Evolutionary conservation across 2,329 filamentous ascomycete species (phyloP), one percentile per base, ranked within the genome.

Genomic region (Pezicula neosporulosa): DNA sequence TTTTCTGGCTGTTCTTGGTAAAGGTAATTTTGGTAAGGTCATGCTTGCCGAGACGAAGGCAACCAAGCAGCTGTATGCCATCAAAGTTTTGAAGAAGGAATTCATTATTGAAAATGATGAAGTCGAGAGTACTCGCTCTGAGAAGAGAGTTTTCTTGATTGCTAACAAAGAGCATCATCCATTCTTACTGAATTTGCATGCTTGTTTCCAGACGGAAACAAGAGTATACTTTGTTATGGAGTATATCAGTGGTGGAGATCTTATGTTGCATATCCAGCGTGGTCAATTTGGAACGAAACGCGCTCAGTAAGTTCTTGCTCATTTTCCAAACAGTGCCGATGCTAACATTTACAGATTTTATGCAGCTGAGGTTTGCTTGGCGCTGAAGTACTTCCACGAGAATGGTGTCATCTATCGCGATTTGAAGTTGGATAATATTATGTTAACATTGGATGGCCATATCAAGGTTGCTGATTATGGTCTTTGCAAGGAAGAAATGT

Each of bases 91-190:
- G 61, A 99, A 99, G 81, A 99, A 99, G 75, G 94, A 99, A 70
- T 99, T 99, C 70, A 99, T 99, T 67, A 99, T 99, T 56, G 95
- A 99, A 69, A 96, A 99, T 59, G 94, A 99, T 66, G 94, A 99
- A 74, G 94, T 99, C 7, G 94, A 99, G 71, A 97, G 93, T 71
- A 97, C 91, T 39, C 85, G 93, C 58, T 99, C 94, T 0, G 94
- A 99, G 72, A 99, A 99, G 81, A 83, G 94, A 57, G 95, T 99
- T 15, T 96, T 97, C 75, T 70, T 99, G 68, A 88, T 99, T 67
- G 94, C 94, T 33, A 99, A 99, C 75, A 91, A 96, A 69, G 94
- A 97, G 68, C 85, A 90, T 13, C 94, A 99, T 67, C 94, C 95
- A 0, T 99, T 99, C 82, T 73, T 99, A 60, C 86, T 95, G 45